A percentile compares a stretch with the other conserved stretches of the same genome.
Conservation (phyloP, 345 rosid genomes). For the Citrus mangshanensis region DNA sequence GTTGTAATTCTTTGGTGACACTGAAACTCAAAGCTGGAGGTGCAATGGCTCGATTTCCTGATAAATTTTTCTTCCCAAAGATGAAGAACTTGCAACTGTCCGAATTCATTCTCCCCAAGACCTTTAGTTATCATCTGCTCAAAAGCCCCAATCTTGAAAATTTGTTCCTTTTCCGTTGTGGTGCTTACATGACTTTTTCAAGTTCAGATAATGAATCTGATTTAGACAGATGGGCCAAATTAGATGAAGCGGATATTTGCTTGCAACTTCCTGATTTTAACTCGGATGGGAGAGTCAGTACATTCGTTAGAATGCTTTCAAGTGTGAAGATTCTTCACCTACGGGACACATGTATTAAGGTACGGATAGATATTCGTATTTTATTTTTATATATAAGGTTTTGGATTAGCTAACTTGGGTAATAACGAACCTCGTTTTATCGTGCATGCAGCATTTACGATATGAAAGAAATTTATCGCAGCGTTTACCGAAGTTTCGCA, state of each 20-base stretch:
- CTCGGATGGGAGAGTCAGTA: neutral
- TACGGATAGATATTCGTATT: neutral
- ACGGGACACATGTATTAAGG: neutral
- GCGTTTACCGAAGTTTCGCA: neutral
- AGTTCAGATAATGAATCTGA: neutral
- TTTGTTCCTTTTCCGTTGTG: neutral
- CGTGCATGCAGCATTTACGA: too few relatives aligned
- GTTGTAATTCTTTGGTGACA: too few relatives aligned
- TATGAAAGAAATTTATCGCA: neutral
- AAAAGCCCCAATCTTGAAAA: conserved; percentile 1
- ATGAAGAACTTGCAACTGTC: neutral
- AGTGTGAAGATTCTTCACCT: neutral
- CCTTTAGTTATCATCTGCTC: neutral
- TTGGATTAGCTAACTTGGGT: neutral
- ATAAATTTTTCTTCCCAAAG: too few relatives aligned
- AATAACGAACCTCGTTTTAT: too few relatives aligned
- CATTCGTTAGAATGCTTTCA: neutral
- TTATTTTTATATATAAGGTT: too few relatives aligned
- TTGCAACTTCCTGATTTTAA: too few relatives aligned
- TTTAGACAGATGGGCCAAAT: neutral
- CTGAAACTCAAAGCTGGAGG: too few relatives aligned
- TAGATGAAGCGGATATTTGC: neutral
- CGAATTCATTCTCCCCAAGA: neutral
- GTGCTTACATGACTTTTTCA: neutral
- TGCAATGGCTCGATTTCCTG: too few relatives aligned